Percentiles rank a stretch among this genome's conserved stretches.
Conservation (phyloP, 495 filamentous ascomycete species). For the Pyrenula aspistea region DNA sequence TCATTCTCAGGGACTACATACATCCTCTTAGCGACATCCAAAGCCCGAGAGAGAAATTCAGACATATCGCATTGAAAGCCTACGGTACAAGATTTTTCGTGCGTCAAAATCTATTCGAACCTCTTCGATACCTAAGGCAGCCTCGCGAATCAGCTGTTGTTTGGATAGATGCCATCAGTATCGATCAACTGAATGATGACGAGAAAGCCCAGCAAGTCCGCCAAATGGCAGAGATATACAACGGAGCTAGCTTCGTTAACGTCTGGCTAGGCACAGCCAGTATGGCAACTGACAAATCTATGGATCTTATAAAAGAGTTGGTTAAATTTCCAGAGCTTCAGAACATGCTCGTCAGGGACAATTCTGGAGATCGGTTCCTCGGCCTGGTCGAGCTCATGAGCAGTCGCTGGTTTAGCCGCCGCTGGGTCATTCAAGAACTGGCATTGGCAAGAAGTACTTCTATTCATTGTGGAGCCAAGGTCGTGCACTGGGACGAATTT, state of each 20-base stretch:
- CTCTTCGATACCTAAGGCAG: conserved; percentile 13
- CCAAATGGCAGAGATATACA: conserved; percentile 14
- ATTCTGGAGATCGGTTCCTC: conserved; percentile 11
- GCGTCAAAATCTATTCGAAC: conserved; percentile 10
- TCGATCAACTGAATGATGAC: conserved; percentile 2
- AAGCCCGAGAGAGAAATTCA: not conserved
- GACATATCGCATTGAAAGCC: not conserved
- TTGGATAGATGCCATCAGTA: conserved; percentile 20
- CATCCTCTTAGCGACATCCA: not conserved
- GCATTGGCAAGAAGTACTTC: conserved; percentile 16
- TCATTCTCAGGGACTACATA: not conserved
- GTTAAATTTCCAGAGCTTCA: conserved; percentile 10
- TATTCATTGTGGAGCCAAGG: conserved; percentile 14
- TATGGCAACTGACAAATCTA: conserved; percentile 2
- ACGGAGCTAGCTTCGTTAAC: conserved; percentile 10
- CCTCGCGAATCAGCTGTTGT: conserved; percentile 7
- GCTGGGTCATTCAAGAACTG: conserved; percentile 27
- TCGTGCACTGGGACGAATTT: conserved; percentile 18
- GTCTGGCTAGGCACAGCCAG: conserved; percentile 16
- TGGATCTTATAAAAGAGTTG: conserved; percentile 6
- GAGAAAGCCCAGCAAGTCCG: conserved; percentile 7
- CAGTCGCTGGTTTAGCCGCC: conserved; percentile 20
- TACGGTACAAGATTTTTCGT: not conserved
- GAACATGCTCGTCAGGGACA: conserved; percentile 2
- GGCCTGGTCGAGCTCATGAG: conserved; percentile 18